phyloP scores from a whole-genome alignment of 1,284 basidiomycete genomes.

The Ceratobasidium sp. region DNA sequence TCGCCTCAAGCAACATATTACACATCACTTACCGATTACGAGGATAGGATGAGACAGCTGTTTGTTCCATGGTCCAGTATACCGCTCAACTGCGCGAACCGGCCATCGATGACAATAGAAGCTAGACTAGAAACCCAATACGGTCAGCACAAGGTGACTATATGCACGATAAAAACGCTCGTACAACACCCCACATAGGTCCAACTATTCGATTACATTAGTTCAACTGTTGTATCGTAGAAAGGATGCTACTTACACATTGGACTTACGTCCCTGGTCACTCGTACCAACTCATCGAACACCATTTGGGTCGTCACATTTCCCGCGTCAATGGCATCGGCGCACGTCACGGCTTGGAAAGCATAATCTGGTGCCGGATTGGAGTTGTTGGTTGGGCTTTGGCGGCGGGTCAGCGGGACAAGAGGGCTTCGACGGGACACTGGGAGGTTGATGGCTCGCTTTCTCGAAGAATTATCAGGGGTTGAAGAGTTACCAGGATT shows the following conservation, averaged over 20 bases:
- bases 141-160: background rate
- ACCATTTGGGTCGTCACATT: constrained; percentile 26
- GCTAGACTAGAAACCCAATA: background rate
- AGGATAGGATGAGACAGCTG: constrained; percentile 41
- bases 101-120: constrained; percentile 40
- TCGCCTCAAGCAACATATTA: background rate
- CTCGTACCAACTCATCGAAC: constrained; percentile 20
- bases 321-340: constrained; percentile 26
- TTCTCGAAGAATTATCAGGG: background rate
- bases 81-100: constrained; percentile 41
- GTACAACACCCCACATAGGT: background rate
- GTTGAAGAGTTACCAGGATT: background rate
- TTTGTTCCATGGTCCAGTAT: constrained; percentile 36
- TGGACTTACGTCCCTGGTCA: constrained; percentile 5
- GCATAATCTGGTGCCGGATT: constrained; percentile 12
- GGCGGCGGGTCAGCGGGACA: background rate
- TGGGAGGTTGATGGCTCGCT: background rate
- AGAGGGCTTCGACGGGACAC: background rate
- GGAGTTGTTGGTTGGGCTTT: background rate
- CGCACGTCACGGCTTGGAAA: constrained; percentile 34
- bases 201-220: background rate
- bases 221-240: background rate
- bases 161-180: background rate
- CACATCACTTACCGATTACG: constrained; percentile 21
- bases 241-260: constrained; percentile 8